Evolutionary conservation across 2,329 filamentous ascomycete species (phyloP), one percentile per base, ranked within the genome.

Genomic region (Diaporthe sp.): DNA sequence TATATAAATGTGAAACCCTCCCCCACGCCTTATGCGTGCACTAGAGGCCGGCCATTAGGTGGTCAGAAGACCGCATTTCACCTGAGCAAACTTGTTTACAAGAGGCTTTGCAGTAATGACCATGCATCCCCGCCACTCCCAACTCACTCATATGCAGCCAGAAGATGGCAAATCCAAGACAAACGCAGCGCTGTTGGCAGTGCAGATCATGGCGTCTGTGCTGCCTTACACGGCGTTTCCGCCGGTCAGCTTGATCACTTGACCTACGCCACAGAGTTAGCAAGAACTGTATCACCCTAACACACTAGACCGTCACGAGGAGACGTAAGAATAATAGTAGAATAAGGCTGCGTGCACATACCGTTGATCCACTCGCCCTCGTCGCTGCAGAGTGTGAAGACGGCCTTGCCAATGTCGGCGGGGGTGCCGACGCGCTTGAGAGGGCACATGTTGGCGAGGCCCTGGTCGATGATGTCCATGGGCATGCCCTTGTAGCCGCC

Each of bases 281-380:
- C 71, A 73, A 71, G 61, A 19, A 51, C n/a, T 75, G 58, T 44
- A 62, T 39, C 39, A 57, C 19, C 39, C 74, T 60, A 72, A 51
- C 1, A 4, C 31, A 55, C 4, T 68, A 44, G 55, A 76, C 46
- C 53, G 37, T n/a, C n/a, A 53, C 71, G 19, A 58, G 71, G 42
- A 34, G 53, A 34, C 34, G 13, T 22, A 31, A 17, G 51, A 31
- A 15, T 6, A 42, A 10, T 58, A 65, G 19, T 60, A 34, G 60
- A 68, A 19, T 4, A 34, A 37, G 6, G 31, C 12, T 17, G 2
- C 44, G 46, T 49, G 58, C 25, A 82, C 88, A 81, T 78, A 91
- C 90, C 91, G 81, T 92, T 92, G 81, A 92, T 90, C 91, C 91
- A 92, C 83, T 92, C 90, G 74, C 89, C 89, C 80, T 91, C 91